A percentile compares a stretch with the other conserved stretches of the same genome.
Conservation (phyloP, 345 rosid genomes). For the Clausena lansium region DNA sequence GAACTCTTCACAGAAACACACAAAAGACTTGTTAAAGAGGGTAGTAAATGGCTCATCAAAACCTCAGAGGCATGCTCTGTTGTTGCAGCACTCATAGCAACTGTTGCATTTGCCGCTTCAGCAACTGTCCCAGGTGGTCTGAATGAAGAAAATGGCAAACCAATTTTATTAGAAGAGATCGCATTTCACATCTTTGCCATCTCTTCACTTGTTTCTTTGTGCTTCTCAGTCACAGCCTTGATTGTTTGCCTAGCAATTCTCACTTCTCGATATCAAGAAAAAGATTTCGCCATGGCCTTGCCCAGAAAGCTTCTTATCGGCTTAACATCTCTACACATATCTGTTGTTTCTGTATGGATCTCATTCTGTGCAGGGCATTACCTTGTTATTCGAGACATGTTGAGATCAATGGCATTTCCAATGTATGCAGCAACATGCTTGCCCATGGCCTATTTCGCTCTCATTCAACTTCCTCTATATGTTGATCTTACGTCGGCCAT, state of each 20-base stretch:
- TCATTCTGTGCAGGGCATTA: constrained; percentile 34
- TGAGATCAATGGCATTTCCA: background rate
- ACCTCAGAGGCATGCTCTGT: constrained; percentile 37
- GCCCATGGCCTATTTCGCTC: constrained; percentile 1
- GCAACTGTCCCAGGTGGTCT: constrained; percentile 27
- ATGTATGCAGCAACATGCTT: constrained; percentile 17
- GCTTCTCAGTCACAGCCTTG: constrained; percentile 27
- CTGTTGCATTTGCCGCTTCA: constrained; percentile 33
- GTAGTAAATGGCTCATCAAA: constrained; percentile 26
- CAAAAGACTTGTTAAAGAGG: constrained; percentile 16
- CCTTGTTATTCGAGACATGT: constrained; percentile 13
- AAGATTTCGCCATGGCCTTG: constrained; percentile 16
- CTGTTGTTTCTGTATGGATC: constrained; percentile 22
- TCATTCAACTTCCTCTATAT: constrained; percentile 2
- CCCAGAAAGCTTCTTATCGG: constrained; percentile 28
- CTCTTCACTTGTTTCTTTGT: constrained; percentile 26
- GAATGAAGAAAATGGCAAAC: background rate
- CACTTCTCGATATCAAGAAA: constrained; percentile 24
- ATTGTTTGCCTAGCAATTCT: constrained; percentile 23
- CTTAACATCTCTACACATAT: constrained; percentile 20
- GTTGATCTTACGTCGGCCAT: background rate
- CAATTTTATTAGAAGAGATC: background rate
- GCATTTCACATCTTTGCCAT: constrained; percentile 19
- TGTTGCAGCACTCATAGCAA: constrained; percentile 32
- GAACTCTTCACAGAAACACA: constrained; percentile 26